Evolutionary conservation across 2,329 filamentous ascomycete species (phyloP), one percentile per base, ranked within the genome.

Genomic region (Exophiala aquamarina): DNA sequence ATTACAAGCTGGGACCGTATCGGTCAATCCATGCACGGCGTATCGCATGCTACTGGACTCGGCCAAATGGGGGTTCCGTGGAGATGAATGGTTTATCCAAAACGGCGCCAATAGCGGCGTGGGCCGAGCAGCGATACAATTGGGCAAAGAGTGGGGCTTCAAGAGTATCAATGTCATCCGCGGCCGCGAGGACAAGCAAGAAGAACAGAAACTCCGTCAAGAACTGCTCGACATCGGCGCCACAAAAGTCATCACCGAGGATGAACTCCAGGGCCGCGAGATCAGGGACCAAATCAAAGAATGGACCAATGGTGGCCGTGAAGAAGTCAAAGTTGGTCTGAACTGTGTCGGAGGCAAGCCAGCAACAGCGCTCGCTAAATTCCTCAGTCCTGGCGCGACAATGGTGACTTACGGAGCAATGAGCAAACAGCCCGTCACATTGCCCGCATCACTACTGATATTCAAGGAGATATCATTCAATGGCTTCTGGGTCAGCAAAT

Each of bases 31-130:
- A 1, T 91, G 89, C 67, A 95, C 90, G 1, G 93, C 93, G 2
- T 97, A 95, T 70, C 82, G 91, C 44, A 94, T 98, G 84, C 78
- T 98, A 49, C 82, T 83, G 47, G 87, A 92, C 64, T 96, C 92
- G 40, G 75, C 74, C 47, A 73, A 69, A 18, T 73, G 76, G 58
- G 64, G 73, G 3, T 68, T 84, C 62, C 64, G 77, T 45, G 79
- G 82, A n/a, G 87, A 91, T 44, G 86, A 94, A 47, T 98, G 92
- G 91, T 89, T 96, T 64, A 83, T 98, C 37, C 93, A 98, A 70
- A 98, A 98, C 66, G 93, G 92, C 6, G 93, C 92, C 31, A 98
- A 98, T 69, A 89, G 84, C 33, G 93, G 90, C 9, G 93, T 98
- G 13, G 93, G 93, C 1, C 77, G 93, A 31, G 87, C 91, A 2